These are phyloP conservation scores for Hypoxylon perforatum DNA, from an alignment of 495 filamentous ascomycete genomes.

Conservation along the genomic window DNA sequence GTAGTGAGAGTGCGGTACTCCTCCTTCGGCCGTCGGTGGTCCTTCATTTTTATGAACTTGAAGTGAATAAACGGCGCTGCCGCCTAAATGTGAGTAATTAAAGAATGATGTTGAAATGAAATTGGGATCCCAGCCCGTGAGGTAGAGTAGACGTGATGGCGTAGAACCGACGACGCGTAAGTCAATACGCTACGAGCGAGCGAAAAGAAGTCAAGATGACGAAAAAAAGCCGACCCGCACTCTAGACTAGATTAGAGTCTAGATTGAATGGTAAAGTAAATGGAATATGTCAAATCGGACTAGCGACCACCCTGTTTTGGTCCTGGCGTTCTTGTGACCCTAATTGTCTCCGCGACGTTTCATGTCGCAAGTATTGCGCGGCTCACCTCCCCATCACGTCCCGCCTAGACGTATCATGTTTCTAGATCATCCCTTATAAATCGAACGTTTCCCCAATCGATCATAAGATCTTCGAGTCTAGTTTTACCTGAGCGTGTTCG, in stretches of 20 bases:
- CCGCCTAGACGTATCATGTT: slow-evolving; percentile 17
- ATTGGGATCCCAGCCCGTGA: slow-evolving; percentile 27
- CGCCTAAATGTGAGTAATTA: neutral
- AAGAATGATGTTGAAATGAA: slow-evolving; percentile 6
- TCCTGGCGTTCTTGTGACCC: slow-evolving; percentile 13
- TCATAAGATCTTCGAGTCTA: slow-evolving; percentile 16
- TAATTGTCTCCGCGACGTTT: slow-evolving; percentile 30
- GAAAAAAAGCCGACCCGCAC: too few species aligned
- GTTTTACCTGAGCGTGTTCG: too few species aligned
- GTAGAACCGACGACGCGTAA: neutral
- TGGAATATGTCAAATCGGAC: neutral
- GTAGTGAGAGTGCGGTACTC: slow-evolving; percentile 27
- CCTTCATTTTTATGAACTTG: slow-evolving; percentile 23
- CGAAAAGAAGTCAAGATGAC: slow-evolving; percentile 5
- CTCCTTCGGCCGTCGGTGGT: slow-evolving; percentile 22
- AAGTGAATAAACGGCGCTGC: slow-evolving; percentile 10
- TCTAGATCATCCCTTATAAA: slow-evolving; percentile 2
- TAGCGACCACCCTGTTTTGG: neutral
- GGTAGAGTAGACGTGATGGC: slow-evolving; percentile 12
- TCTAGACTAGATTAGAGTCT: neutral
- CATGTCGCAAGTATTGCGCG: slow-evolving; percentile 20
- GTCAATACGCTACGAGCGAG: slow-evolving; percentile 8
- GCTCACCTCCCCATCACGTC: slow-evolving; percentile 5
- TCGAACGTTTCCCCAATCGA: slow-evolving; percentile 6
- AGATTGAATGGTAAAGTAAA: slow-evolving; percentile 4